Conservation (phyloP, 495 filamentous ascomycete genomes). For the Trichoderma virens region DNA sequence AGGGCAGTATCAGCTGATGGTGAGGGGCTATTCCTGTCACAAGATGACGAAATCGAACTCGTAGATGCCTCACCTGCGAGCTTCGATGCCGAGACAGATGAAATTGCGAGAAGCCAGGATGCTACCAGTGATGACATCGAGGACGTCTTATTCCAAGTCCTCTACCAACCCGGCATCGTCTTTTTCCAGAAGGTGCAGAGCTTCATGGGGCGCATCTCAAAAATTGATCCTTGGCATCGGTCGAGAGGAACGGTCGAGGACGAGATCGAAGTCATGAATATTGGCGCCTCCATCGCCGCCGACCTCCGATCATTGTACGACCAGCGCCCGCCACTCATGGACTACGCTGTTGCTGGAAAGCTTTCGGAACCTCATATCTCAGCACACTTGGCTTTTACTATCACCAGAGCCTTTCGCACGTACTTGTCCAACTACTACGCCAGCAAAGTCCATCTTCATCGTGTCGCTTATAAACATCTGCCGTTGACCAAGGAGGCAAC, state of each 20-base stretch:
- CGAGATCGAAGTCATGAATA: slow-evolving; percentile 30
- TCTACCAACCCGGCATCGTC: slow-evolving; percentile 24
- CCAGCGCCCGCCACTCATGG: slow-evolving; percentile 32
- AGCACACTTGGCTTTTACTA: slow-evolving; percentile 27
- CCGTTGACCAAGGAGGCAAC: slow-evolving; percentile 29
- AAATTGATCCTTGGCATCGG: slow-evolving; percentile 30
- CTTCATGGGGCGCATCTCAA: slow-evolving; percentile 28
- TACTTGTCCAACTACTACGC: slow-evolving; percentile 36
- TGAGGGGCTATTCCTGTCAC: slow-evolving; percentile 29
- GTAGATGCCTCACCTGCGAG: slow-evolving; percentile 17
- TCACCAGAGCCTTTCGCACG: slow-evolving; percentile 31
- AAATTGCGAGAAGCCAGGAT: slow-evolving; percentile 14
- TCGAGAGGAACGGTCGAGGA: slow-evolving; percentile 29
- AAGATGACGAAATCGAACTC: slow-evolving; percentile 21
- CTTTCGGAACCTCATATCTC: slow-evolving; percentile 31
- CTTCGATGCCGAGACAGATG: slow-evolving; percentile 12
- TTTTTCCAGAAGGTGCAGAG: slow-evolving; percentile 33
- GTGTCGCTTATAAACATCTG: slow-evolving; percentile 34
- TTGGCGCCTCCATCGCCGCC: slow-evolving; percentile 26
- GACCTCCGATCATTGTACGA: slow-evolving; percentile 33
- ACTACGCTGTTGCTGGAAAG: slow-evolving; percentile 32
- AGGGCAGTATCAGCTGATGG: slow-evolving; percentile 31
- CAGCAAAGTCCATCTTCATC: slow-evolving; percentile 35
- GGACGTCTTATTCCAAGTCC: slow-evolving; percentile 25
- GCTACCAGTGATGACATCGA: slow-evolving; percentile 18